These are phyloP conservation scores for Suhomyces yuchorum DNA, from an alignment of 1,139 yeast genomes.

Conservation along the genomic window DNA sequence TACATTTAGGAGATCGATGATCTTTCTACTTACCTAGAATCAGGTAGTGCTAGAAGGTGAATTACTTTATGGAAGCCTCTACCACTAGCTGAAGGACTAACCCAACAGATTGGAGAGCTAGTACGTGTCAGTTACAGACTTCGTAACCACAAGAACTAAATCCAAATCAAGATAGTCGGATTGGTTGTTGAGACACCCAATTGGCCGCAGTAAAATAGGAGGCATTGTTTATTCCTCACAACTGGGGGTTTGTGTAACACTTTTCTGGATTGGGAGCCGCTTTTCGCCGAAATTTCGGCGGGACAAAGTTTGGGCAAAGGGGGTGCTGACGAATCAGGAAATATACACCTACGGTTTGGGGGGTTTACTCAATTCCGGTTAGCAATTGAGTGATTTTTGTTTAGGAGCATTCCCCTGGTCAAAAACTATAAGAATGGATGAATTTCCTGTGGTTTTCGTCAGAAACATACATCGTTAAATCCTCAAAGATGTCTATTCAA, in stretches of 20 bases:
- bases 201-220: constrained; percentile 8
- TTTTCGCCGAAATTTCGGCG: constrained; percentile 38
- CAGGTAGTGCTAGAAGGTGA: too few species aligned
- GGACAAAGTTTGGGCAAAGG: constrained; percentile 9
- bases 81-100: too few species aligned
- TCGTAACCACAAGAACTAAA: not conserved
- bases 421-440: constrained; percentile 24
- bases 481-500: constrained; percentile 35
- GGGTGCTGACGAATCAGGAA: constrained; percentile 4
- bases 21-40: too few species aligned
- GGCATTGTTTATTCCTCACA: constrained; percentile 3
- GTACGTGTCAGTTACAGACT: too few species aligned
- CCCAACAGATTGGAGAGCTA: too few species aligned
- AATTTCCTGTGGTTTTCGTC: constrained; percentile 10
- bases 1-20: too few species aligned
- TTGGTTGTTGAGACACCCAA: not conserved
- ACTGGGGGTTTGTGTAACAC: constrained; percentile 4
- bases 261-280: constrained; percentile 1
- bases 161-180: not conserved
- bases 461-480: not conserved
- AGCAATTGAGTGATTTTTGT: not conserved
- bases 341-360: constrained; percentile 2
- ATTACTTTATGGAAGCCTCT: too few species aligned
- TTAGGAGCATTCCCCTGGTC: not conserved
- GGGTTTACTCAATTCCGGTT: not conserved